phyloP scores from a whole-genome alignment of 2,329 filamentous ascomycete genomes.

The Sarocladium strictum region DNA sequence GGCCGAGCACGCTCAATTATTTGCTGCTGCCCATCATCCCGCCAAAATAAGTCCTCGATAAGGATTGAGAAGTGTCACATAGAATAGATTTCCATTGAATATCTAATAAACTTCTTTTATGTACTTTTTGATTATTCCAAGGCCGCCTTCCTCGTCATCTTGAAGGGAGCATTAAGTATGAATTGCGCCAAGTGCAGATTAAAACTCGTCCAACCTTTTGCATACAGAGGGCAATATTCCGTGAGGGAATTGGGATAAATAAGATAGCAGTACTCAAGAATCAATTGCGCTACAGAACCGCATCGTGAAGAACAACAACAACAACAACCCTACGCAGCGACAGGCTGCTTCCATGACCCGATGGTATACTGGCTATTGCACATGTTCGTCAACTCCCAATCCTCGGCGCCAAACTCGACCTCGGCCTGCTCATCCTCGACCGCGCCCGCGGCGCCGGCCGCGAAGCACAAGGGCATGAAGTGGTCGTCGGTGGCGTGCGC shows the following conservation, averaged over 20 bases:
- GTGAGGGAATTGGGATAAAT: too few species aligned
- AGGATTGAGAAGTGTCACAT: not conserved
- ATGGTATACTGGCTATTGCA: constrained; percentile 55
- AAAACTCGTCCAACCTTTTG: too few species aligned
- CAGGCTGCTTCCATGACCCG: not conserved
- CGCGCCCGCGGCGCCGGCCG: constrained; percentile 50
- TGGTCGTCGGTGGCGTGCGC: constrained; percentile 67
- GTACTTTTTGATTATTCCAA: too few species aligned
- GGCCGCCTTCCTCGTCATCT: too few species aligned
- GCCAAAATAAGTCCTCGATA: constrained; percentile 16
- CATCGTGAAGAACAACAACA: too few species aligned
- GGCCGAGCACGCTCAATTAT: constrained; percentile 41
- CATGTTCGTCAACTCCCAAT: constrained; percentile 63
- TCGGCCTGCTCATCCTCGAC: constrained; percentile 35
- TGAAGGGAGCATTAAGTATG: too few species aligned
- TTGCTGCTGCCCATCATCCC: constrained; percentile 48
- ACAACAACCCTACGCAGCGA: not conserved
- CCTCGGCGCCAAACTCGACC: constrained; percentile 47
- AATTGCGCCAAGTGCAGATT: too few species aligned
- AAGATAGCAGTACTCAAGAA: too few species aligned
- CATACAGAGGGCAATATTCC: too few species aligned
- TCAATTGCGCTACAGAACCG: too few species aligned
- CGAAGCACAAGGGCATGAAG: constrained; percentile 60
- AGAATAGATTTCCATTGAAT: not conserved
- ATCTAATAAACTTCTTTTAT: too few species aligned